Evolutionary conservation across 306 rosid genomes (phyloP), one percentile per base, ranked within the genome.

Genomic region (Sicyos baderoa): DNA sequence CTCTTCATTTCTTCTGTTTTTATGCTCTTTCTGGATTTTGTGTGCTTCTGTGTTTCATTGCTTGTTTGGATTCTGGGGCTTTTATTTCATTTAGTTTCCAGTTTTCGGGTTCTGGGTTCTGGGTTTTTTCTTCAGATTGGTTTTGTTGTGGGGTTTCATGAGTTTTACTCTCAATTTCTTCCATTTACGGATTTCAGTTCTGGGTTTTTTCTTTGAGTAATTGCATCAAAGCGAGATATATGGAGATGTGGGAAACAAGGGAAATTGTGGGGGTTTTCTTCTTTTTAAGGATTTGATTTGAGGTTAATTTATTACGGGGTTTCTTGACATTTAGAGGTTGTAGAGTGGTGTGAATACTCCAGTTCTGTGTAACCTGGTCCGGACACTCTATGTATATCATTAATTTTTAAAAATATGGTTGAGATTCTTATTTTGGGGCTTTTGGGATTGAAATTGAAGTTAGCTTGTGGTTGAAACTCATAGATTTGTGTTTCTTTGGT

Each of bases 401-500:
- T 25, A 1, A 1, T 25, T 25, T 25, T 25, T 25, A 25, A 25
- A n/a, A n/a, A n/a, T n/a, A 25, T 25, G 29, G 3, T 25, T 25
- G 56, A 23, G 40, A 35, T 35, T 35, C 40, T 35, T 35, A 35
- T 35, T 4, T 35, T 35, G 2, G 2, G 40, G 7, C 35, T 29
- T 2, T 29, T 29, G 35, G 35, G n/a, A n/a, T n/a, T n/a, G n/a
- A n/a, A n/a, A n/a, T n/a, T n/a, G n/a, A n/a, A 29, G 35, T 29
- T 29, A 4, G 35, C 3, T 29, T 29, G 4, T 29, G 35, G 35
- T 23, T 9, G 21, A 73, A 61, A 61, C 40, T 27, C 21, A 16
- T 9, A 29, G 27, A 5, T 15, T 55, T 16, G 18, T 70, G 21
- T 22, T 60, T 71, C 54, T 23, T 79, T 75, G 70, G 65, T 79